Conservation (phyloP, 176 grass and related monocot genomes). For the Hordeum vulgare region DNA sequence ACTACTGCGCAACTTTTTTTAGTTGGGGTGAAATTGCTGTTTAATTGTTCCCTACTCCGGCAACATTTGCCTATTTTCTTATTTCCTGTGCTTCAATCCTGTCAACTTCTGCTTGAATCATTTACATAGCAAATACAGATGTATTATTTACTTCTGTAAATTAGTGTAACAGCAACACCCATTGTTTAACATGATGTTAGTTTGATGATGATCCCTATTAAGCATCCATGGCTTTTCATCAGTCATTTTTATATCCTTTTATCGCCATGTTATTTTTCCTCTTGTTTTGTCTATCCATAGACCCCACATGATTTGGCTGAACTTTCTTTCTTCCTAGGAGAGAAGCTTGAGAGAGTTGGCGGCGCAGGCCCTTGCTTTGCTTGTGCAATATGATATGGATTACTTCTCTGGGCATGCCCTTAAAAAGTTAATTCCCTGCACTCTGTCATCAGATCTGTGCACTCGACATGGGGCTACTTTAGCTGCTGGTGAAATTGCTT, state of each 20-base stretch:
- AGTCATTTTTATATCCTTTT: background rate
- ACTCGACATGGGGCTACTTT: slow-evolving; percentile 95
- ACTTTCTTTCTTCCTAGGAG: slow-evolving; percentile 56
- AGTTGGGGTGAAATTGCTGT: slow-evolving; percentile 8
- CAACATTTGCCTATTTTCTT: slow-evolving; percentile 22
- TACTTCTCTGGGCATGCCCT: slow-evolving; percentile 74
- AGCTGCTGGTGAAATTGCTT: slow-evolving; percentile 72
- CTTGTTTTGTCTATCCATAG: slow-evolving; percentile 7
- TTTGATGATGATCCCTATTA: background rate
- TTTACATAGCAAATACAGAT: background rate
- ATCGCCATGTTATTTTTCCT: background rate
- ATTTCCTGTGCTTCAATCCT: slow-evolving; percentile 1
- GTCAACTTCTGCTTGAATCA: slow-evolving; percentile 13
- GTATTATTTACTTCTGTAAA: background rate
- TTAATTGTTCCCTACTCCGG: background rate
- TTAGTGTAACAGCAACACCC: background rate
- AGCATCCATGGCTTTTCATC: background rate
- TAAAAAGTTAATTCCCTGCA: slow-evolving; percentile 73
- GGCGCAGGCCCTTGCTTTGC: slow-evolving; percentile 69
- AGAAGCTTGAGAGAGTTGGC: slow-evolving; percentile 77
- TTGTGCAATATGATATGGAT: slow-evolving; percentile 78
- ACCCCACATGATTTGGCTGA: slow-evolving; percentile 23
- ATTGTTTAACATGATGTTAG: slow-evolving; percentile 12
- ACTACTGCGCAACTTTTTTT: slow-evolving; percentile 4
- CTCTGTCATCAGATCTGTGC: slow-evolving; percentile 83